Base-by-base conservation (phyloP, 257 asterid genomes). In the Gentiana dahurica region DNA sequence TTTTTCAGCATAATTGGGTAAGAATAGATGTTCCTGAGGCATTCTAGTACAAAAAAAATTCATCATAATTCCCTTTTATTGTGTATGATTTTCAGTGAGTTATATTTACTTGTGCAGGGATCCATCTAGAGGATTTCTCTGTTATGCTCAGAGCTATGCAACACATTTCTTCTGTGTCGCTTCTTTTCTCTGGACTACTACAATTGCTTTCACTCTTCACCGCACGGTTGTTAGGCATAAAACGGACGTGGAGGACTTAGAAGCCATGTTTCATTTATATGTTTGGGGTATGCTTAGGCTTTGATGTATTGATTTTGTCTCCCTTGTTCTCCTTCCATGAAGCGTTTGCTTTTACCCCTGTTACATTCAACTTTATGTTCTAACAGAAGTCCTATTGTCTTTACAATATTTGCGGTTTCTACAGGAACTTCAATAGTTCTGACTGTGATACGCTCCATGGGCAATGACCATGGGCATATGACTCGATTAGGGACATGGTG, bases 101-200 rank as follows among this genome's bases (percentile, higher is more conserved):
- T 62, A 24, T 55, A 54, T 54, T 61, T 67, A 64, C 54, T 49
- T 57, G 15, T 79, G 77, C 84, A 88, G 99, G 84, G 99, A 88
- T 81, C 99, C 97, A 51, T 85, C 97, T 47, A 83, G 79, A 77
- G 95, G 95, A 52, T 86, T 80, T 79, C 87, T 92, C 70, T 92
- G 97, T 72, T 83, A 83, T 73, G 95, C 87, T 71, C 99, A 92
- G 81, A 97, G 97, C 63, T 92, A 92, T 73, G 76, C 91, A 6
- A 92, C 99, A 55, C 97, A 92, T 77, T 92, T 92, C 76, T 92
- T 92, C 77, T 88, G 97, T 60, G 95, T 92, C 50, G 99, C 98
- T 34, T 92, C 99, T 53, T 88, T 92, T 69, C 68, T 92, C 35
- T 92, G 99, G 99, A 88, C 99, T 37, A 88, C 97, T 13, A 83